Evolutionary conservation across 352 stramenopile species (phyloP), one percentile per base, ranked within the genome.

Genomic region (Pythium sp.): DNA sequence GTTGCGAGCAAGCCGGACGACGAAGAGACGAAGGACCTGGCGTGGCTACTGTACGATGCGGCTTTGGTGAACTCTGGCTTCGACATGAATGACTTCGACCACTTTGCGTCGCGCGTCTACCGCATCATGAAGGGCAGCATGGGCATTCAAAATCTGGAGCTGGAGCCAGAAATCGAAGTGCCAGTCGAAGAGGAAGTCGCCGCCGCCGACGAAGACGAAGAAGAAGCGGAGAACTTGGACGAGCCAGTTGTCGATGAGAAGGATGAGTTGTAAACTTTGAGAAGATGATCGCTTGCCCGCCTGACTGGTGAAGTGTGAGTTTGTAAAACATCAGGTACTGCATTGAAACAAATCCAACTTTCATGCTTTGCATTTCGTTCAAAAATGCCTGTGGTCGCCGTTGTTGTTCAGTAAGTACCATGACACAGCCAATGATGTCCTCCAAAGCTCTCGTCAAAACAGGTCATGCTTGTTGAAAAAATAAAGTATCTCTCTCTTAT

Each of bases 1-100:
- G 87, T 97, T 36, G 61, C 74, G 38, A 62, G 63, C 30, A 72
- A 90, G 32, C 72, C 81, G 69, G 82, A 97, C 11, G 85, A 91
- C 24, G 82, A 97, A 22, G 85, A 96, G 69, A 95, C 90, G 2
- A 87, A 94, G 68, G 97, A 99, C 75, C 74, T 99, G 43, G 97
- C 97, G 12, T 98, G 95, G 92, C 85, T 99, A 24, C 82, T 99
- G 4, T 98, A 98, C 75, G 98, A 99, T 72, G 98, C 97, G 30
- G 97, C 97, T 5, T 85, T 99, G 51, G 87, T 99, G 74, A 98
- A 97, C 74, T 98, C 96, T 56, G 98, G 98, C 68, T 99, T 99
- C 69, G 89, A 94, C 64, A 95, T 99, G 74, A 86, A 94, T 43
- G 94, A 99, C 64, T 81, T 88, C 28, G 93, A 97, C 61, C 88